A percentile compares a stretch with the other conserved stretches of the same genome.
phyloP scores from a whole-genome alignment of 768 basidiomycete species.

The Boletus reticuloceps region DNA sequence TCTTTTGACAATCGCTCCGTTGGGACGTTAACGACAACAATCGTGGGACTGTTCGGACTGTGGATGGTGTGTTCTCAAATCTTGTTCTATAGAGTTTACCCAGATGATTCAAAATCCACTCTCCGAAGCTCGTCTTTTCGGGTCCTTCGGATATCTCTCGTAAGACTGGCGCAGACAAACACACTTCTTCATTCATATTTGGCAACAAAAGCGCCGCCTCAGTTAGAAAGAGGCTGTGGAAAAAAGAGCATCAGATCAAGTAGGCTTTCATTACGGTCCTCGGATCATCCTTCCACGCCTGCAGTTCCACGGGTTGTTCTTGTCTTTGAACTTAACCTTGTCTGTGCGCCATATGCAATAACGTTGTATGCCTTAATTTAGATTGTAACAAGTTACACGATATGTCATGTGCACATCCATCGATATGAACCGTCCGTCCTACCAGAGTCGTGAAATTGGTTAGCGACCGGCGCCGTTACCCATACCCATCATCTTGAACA shows the following conservation, averaged over 20 bases:
- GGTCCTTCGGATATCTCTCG: slow-evolving; percentile 55
- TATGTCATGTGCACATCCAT: slow-evolving; percentile 17
- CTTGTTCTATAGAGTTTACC: slow-evolving; percentile 10
- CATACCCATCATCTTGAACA: slow-evolving; percentile 91
- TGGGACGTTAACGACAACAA: slow-evolving; percentile 51
- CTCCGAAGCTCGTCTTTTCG: slow-evolving; percentile 56
- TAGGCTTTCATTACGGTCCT: slow-evolving; percentile 14
- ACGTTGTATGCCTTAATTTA: slow-evolving; percentile 16
- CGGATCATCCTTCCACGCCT: slow-evolving; percentile 17
- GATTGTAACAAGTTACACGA: slow-evolving; percentile 8
- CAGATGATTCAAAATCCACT: slow-evolving; percentile 11
- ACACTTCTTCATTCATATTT: slow-evolving; percentile 77
- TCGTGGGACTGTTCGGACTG: slow-evolving; percentile 62
- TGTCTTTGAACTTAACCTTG: slow-evolving; percentile 30
- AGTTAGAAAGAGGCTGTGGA: slow-evolving; percentile 57
- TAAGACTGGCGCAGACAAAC: slow-evolving; percentile 80
- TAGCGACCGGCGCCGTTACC: slow-evolving; percentile 44
- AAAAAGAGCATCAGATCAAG: slow-evolving; percentile 35
- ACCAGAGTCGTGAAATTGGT: slow-evolving; percentile 4
- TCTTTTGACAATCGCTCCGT: slow-evolving; percentile 62
- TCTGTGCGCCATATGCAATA: neutral
- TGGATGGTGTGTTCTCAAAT: slow-evolving; percentile 58
- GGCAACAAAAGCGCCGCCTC: slow-evolving; percentile 70
- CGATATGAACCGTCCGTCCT: slow-evolving; percentile 1
- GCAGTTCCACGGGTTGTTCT: slow-evolving; percentile 5